phyloP scores from a whole-genome alignment of 306 rosid genomes.

The Sphenostylis stenocarpa region DNA sequence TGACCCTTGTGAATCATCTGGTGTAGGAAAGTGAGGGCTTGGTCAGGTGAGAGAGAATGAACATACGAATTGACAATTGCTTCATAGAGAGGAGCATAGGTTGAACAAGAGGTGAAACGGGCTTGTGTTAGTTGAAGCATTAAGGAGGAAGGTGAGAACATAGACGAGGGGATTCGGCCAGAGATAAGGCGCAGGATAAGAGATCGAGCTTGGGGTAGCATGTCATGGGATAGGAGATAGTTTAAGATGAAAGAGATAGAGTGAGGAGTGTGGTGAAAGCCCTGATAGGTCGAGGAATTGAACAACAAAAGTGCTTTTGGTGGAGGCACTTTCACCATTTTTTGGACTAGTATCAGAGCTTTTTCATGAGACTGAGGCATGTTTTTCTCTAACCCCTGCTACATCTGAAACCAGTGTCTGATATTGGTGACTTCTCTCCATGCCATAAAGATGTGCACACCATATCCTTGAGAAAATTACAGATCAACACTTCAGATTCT shows the following conservation, averaged over 20 bases:
- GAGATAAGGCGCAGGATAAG: conserved; percentile 55
- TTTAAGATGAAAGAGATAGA: conserved; percentile 53
- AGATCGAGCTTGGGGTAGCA: conserved; percentile 52
- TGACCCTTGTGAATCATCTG: conserved; percentile 52
- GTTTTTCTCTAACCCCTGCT: not conserved
- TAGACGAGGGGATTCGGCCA: conserved; percentile 40
- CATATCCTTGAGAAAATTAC: too few relatives aligned
- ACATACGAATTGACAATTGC: conserved; percentile 57
- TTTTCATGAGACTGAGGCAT: conserved; percentile 42
- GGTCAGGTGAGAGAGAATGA: conserved; percentile 49
- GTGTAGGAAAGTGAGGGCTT: conserved; percentile 51
- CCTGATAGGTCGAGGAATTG: conserved; percentile 37
- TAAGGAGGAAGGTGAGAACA: conserved; percentile 50
- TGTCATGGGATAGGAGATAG: conserved; percentile 46
- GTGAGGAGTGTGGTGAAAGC: conserved; percentile 49
- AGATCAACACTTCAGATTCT: too few relatives aligned
- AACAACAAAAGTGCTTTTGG: conserved; percentile 52
- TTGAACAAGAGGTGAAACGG: conserved; percentile 22
- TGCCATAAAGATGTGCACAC: not conserved
- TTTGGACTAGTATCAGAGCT: conserved; percentile 53
- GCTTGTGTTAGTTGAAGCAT: conserved; percentile 46
- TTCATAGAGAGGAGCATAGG: conserved; percentile 38
- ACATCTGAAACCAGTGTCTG: not conserved
- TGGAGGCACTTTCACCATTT: conserved; percentile 68
- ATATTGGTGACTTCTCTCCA: not conserved